Base-by-base conservation (phyloP, 345 rosid genomes). In the Draba incana region DNA sequence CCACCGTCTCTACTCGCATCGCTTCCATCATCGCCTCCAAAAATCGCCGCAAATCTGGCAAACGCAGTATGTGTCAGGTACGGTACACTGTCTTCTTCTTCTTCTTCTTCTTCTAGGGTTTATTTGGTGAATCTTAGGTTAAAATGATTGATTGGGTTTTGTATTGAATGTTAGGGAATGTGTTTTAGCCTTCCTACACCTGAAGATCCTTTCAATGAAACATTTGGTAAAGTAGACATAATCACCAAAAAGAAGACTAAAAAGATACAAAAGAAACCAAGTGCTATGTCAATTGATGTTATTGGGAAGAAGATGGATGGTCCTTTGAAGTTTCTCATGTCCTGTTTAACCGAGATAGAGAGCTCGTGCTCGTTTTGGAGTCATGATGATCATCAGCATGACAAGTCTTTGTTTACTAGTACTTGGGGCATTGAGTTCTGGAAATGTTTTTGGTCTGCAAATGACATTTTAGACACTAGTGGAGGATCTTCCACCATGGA, bases 401-500 rank as follows among this genome's bases (percentile, higher is more conserved):
- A 76, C 3, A 81, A 70, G 56, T 78, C 85, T 57, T 72, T 94
- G 67, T 85, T 82, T 76, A 60, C 72, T 57, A 84, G 80, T 56
- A 39, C 83, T 20, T 94, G 95, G 99, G 99, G 99, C 37, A 57
- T 84, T 66, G 90, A 94, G 80, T 94, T 87, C 62, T 89, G 85
- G 91, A 86, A 86, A 74, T 75, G 79, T 56, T 88, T 76, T 66
- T 74, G 79, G 1, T 57, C 76, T 46, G 92, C 88, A 33, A 82
- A 57, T 45, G 86, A 86, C 59, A 73, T 91, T 70, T 4, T 91
- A 51, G 98, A 87, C 63, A 79, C 86, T 0, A 85, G 87, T 75
- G 92, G 92, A 15, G 66, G 79, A 51, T 75, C 88, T 75, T 81
- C 84, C 23, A 68, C 80, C 5, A 24, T 61, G 25, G 87, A 86